Evolutionary conservation across 345 rosid genomes (phyloP).

Genomic region (Carallia brachiata): DNA sequence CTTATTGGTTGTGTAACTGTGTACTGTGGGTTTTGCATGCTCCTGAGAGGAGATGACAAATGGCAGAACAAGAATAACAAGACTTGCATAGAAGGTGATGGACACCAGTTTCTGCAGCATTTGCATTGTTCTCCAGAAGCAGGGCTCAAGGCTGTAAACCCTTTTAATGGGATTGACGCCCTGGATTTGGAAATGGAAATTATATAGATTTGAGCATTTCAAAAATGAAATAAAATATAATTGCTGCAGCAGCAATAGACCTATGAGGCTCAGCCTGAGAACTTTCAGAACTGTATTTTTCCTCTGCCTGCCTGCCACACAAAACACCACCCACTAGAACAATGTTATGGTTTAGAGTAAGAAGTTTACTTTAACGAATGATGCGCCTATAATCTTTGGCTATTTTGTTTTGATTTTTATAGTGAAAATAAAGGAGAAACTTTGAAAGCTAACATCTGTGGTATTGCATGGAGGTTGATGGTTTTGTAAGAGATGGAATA

Average conservation of each 20-base stretch:
- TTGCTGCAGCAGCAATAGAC: not conserved
- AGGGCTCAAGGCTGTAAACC: not conserved
- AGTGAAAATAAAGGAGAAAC: not conserved
- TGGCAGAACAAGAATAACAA: conserved; percentile 28
- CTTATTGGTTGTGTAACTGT: conserved; percentile 8
- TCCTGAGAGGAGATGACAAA: conserved; percentile 27
- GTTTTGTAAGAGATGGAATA: conserved; percentile 3
- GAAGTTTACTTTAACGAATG: not conserved
- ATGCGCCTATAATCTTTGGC: conserved; percentile 2
- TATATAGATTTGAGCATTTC: too few species aligned
- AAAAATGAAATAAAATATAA: not conserved
- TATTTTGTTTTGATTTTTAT: not conserved
- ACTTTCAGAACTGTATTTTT: not conserved
- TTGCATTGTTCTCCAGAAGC: conserved; percentile 26
- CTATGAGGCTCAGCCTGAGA: not conserved
- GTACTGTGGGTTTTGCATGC: not conserved
- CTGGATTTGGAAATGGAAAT: not conserved
- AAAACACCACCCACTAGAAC: not conserved
- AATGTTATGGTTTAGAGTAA: not conserved
- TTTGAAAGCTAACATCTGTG: not conserved
- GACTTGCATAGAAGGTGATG: conserved; percentile 12
- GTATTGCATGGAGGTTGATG: conserved; percentile 27
- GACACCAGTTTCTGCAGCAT: conserved; percentile 24
- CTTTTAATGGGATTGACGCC: not conserved
- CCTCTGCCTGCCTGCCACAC: not conserved